Conservation (phyloP, 1,139 yeast genomes). For the Pneumocystis sp. region DNA sequence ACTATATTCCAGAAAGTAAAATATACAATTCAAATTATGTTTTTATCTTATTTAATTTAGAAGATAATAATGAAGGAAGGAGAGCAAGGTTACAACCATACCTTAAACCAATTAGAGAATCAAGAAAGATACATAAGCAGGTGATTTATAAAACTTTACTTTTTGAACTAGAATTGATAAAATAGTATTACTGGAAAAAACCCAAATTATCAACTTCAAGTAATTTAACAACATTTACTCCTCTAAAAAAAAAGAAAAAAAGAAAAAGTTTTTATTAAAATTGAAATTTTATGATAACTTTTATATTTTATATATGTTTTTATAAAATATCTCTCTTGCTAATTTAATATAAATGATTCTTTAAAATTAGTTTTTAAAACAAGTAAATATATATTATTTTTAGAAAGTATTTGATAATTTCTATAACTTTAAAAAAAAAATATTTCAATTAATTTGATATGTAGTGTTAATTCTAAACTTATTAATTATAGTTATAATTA, state of each 20-base stretch:
- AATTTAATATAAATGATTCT: background rate
- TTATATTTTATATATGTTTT: background rate
- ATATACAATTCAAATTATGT: background rate
- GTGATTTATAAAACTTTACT: background rate
- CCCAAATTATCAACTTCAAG: background rate
- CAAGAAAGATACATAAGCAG: conserved; percentile 1
- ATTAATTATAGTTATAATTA: too few species aligned
- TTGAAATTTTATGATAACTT: background rate
- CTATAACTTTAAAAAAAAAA: too few species aligned
- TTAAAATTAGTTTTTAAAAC: too few species aligned
- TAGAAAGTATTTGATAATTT: too few species aligned
- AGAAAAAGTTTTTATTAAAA: background rate
- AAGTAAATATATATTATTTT: too few species aligned
- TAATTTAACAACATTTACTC: background rate
- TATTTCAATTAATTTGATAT: too few species aligned
- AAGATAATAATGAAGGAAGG: conserved; percentile 1
- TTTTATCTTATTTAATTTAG: conserved; percentile 1
- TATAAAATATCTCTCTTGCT: background rate
- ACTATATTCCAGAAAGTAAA: background rate
- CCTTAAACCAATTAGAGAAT: background rate
- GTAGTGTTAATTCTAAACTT: too few species aligned
- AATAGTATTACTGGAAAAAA: conserved; percentile 1
- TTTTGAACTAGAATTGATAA: background rate
- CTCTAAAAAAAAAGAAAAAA: background rate
- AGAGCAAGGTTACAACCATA: background rate